These are phyloP conservation scores for Ramalina intermedia DNA, from an alignment of 495 filamentous ascomycete species.

Conservation along the genomic window DNA sequence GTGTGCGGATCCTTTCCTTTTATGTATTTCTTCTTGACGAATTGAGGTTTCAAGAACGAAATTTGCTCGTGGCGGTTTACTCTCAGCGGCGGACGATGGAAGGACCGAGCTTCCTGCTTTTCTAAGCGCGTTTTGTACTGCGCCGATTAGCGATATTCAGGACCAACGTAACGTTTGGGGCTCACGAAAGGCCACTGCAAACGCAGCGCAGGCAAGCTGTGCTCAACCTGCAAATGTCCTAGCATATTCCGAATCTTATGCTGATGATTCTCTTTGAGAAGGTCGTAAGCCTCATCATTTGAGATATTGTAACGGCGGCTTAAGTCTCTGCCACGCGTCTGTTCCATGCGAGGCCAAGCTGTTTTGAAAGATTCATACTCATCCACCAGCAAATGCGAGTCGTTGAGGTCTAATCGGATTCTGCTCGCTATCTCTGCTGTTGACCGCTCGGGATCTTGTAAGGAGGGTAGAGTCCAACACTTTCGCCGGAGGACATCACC, in stretches of 20 bases:
- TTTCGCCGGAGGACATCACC: slow-evolving; percentile 31
- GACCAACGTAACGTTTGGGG: slow-evolving; percentile 1
- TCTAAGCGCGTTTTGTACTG: slow-evolving; percentile 71
- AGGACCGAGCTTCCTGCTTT: slow-evolving; percentile 69
- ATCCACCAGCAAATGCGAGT: slow-evolving; percentile 74
- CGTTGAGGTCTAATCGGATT: slow-evolving; percentile 76
- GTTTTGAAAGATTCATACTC: slow-evolving; percentile 34
- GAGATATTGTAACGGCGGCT: slow-evolving; percentile 82
- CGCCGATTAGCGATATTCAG: slow-evolving; percentile 1
- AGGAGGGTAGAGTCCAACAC: slow-evolving; percentile 30
- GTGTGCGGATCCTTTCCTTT: slow-evolving; percentile 61
- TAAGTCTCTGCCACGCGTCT: slow-evolving; percentile 28
- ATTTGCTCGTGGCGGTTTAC: slow-evolving; percentile 41
- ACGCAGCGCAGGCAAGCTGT: slow-evolving; percentile 77
- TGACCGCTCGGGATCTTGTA: slow-evolving; percentile 46
- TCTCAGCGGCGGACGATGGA: slow-evolving; percentile 64
- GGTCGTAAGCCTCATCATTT: slow-evolving; percentile 88
- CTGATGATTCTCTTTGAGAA: slow-evolving; percentile 90
- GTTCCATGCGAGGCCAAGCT: slow-evolving; percentile 15
- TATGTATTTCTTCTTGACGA: slow-evolving; percentile 65
- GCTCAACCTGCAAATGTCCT: slow-evolving; percentile 73
- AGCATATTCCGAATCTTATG: slow-evolving; percentile 87
- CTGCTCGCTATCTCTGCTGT: slow-evolving; percentile 57
- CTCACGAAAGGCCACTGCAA: slow-evolving; percentile 72
- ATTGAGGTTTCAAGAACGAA: slow-evolving; percentile 42